Base-by-base conservation (phyloP, 1,284 basidiomycete species). In the Ustilago bromivora region DNA sequence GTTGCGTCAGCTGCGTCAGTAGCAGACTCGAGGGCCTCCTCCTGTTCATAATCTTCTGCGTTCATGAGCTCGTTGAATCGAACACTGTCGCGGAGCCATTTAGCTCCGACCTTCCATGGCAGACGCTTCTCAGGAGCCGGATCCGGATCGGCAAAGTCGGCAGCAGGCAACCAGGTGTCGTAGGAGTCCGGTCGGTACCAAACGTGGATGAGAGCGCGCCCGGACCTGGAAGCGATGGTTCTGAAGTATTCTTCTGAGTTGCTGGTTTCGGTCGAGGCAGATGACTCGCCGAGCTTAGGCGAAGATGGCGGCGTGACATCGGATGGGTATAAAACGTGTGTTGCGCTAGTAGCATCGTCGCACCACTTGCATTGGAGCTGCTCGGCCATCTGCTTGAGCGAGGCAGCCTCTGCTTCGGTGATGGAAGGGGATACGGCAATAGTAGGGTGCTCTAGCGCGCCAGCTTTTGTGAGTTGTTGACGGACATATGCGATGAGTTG, bases 111-210 rank as follows among this genome's bases (percentile, higher is more conserved):
- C 55, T 77, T 71, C 83, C 84, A 85, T 2, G 78, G 73, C 0
- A 69, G 52, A 34, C 74, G 73, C 46, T 71, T 70, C 58, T 76
- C 79, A n/a, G 84, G 84, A 32, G 81, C 85, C 3, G 84, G 82
- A 59, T 85, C 84, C 1, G 84, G 84, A 12, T 81, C 78, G 35
- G 83, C 78, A 76, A 86, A 86, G 65, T 83, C 83, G 46, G 76
- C 69, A 34, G 83, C 82, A 1, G 85, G 84, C 7, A 86, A 76
- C 85, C 85, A 86, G n/a, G 84, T 84, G 63, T 86, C 85, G 74
- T 85, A 85, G n/a, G 85, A 86, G 66, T 86, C 84, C 32, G 85
- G 85, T 10, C 85, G 76, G 72, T 86, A 86, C 85, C 85, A 86
- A 32, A 86, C 85, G 66, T 86, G 85, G 47, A 86, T 83, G 43